phyloP scores from a whole-genome alignment of 306 rosid genomes.

The Cyclanthera cordifolia region DNA sequence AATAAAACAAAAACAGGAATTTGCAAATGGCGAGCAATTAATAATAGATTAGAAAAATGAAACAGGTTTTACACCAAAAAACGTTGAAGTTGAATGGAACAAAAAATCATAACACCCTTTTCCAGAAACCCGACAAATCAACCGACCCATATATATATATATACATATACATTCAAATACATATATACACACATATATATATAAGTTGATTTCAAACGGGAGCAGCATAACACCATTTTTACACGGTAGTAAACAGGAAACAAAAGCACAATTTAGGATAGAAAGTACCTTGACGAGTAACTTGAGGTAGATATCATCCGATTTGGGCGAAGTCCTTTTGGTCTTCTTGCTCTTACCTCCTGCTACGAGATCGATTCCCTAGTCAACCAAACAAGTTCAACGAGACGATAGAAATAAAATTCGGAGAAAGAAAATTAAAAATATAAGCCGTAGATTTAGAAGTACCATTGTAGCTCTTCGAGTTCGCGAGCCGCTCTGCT shows the following conservation, averaged over 20 bases:
- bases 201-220: not conserved
- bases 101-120: too few species aligned
- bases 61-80: not conserved
- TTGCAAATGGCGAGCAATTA: not conserved
- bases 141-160: too few species aligned
- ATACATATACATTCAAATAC: too few species aligned
- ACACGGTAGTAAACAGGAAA: not conserved
- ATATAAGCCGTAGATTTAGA: not conserved
- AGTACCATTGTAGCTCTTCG: constrained; percentile 2
- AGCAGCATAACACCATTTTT: not conserved
- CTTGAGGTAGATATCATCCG: constrained; percentile 47
- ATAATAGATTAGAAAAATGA: not conserved
- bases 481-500: not conserved
- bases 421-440: too few species aligned
- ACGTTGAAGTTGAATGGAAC: not conserved
- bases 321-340: constrained; percentile 64
- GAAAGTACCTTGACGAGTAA: constrained; percentile 26
- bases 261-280: not conserved
- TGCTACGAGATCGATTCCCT: constrained; percentile 62
- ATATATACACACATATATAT: too few species aligned
- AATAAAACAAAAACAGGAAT: not conserved
- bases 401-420: not conserved
- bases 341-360: constrained; percentile 55
- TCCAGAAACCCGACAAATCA: not conserved
- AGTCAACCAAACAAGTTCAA: not conserved